These are phyloP conservation scores for Amylocystis lapponica DNA, from an alignment of 768 basidiomycete genomes.

Conservation along the genomic window DNA sequence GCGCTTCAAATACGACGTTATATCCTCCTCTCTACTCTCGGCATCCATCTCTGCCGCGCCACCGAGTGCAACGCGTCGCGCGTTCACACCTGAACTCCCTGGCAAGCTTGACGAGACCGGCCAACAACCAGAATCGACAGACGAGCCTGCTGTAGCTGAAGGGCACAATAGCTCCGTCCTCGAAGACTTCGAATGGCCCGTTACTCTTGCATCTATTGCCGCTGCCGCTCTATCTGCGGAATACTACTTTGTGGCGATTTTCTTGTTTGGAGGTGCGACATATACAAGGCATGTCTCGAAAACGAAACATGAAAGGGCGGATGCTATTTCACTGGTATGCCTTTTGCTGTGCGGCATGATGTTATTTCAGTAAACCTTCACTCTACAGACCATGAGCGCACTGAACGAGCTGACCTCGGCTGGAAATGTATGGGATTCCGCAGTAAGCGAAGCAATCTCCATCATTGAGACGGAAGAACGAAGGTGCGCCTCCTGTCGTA, in stretches of 20 bases:
- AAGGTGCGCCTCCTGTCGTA: slow-evolving; percentile 41
- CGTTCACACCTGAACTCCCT: slow-evolving; percentile 18
- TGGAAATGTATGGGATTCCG: slow-evolving; percentile 68
- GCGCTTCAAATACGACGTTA: slow-evolving; percentile 79
- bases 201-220: slow-evolving; percentile 16
- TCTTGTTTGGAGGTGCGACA: slow-evolving; percentile 12
- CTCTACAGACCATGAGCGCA: slow-evolving; percentile 54
- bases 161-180: slow-evolving; percentile 1
- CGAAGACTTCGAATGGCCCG: slow-evolving; percentile 9
- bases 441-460: slow-evolving; percentile 62
- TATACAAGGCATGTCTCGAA: slow-evolving; percentile 12
- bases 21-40: slow-evolving; percentile 74
- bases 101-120: slow-evolving; percentile 12
- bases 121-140: slow-evolving; percentile 9
- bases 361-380: too few species aligned
- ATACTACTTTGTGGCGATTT: slow-evolving; percentile 15
- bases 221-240: slow-evolving; percentile 17
- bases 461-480: slow-evolving; percentile 66
- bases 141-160: background rate
- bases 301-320: slow-evolving; percentile 7
- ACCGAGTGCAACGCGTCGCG: slow-evolving; percentile 10
- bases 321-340: slow-evolving; percentile 9
- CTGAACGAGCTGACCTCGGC: slow-evolving; percentile 64
- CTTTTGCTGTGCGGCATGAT: slow-evolving; percentile 3
- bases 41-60: slow-evolving; percentile 41